phyloP scores from a whole-genome alignment of 768 basidiomycete genomes.

The Gyrodon lividus region DNA sequence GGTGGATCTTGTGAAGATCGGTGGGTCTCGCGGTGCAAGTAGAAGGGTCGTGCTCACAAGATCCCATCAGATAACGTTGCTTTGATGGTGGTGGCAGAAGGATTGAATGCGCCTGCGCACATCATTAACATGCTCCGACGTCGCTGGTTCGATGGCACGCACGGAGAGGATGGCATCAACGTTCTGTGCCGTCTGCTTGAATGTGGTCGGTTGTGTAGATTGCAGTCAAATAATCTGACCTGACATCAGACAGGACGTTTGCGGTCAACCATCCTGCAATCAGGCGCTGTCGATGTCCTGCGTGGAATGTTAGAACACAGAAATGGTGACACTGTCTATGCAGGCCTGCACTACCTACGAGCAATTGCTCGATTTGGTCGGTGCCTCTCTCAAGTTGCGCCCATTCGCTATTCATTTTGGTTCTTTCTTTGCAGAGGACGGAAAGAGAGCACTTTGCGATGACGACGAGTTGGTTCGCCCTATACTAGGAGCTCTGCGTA shows the following conservation, averaged over 20 bases:
- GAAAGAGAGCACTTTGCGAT: neutral
- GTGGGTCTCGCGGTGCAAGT: constrained; percentile 7
- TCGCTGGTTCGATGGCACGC: constrained; percentile 29
- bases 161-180: constrained; percentile 25
- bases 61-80: constrained; percentile 17
- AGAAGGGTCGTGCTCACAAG: neutral
- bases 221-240: neutral
- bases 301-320: constrained; percentile 14
- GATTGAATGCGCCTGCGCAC: neutral
- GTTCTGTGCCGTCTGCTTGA: constrained; percentile 17
- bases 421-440: constrained; percentile 5
- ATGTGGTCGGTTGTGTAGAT: constrained; percentile 15
- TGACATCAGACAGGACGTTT: constrained; percentile 11
- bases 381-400: neutral
- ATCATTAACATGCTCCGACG: constrained; percentile 23
- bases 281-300: constrained; percentile 12
- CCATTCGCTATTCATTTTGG: neutral
- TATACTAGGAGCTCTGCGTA: constrained; percentile 15
- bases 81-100: constrained; percentile 2
- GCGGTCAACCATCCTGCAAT: constrained; percentile 13
- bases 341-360: constrained; percentile 25
- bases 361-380: constrained; percentile 18
- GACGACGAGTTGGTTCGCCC: constrained; percentile 5
- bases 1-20: constrained; percentile 15
- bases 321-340: constrained; percentile 8